Evolutionary conservation across 2,329 filamentous ascomycete species (phyloP).

Genomic region (Teratosphaeriaceae sp.): DNA sequence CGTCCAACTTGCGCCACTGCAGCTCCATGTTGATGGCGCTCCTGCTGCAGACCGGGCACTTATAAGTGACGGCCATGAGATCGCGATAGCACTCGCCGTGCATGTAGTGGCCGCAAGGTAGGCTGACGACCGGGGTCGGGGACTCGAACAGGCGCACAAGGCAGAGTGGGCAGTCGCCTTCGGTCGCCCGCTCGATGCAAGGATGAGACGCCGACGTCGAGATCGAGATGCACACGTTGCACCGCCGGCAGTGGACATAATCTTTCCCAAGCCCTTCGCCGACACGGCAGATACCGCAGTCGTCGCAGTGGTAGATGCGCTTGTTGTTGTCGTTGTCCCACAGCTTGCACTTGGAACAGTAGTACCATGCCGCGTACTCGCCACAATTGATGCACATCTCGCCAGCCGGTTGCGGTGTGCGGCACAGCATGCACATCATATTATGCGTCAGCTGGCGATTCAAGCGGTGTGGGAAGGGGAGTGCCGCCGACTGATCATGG

Average conservation of each 20-base stretch:
- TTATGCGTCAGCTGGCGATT: constrained; percentile 79
- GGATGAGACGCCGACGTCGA: constrained; percentile 77
- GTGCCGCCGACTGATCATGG: constrained; percentile 75
- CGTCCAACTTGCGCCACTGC: constrained; percentile 84
- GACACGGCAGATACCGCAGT: constrained; percentile 91
- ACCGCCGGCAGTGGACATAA: constrained; percentile 97
- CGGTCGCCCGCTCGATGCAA: constrained; percentile 88
- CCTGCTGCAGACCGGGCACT: constrained; percentile 93
- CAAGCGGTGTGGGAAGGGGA: constrained; percentile 44
- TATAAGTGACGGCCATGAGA: constrained; percentile 85
- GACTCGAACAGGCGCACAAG: constrained; percentile 96
- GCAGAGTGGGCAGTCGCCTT: constrained; percentile 95
- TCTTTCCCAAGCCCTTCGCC: constrained; percentile 91
- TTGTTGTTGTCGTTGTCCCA: constrained; percentile 93
- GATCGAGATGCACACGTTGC: constrained; percentile 90
- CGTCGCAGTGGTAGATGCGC: constrained; percentile 90
- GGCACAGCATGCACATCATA: constrained; percentile 97
- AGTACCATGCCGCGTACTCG: constrained; percentile 76
- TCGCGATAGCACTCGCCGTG: constrained; percentile 84
- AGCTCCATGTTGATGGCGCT: constrained; percentile 97
- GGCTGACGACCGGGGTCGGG: constrained; percentile 79
- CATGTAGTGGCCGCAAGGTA: constrained; percentile 94
- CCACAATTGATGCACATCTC: constrained; percentile 74
- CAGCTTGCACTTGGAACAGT: constrained; percentile 88
- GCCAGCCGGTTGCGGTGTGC: constrained; percentile 72